Evolutionary conservation across 2,329 filamentous ascomycete genomes (phyloP), one percentile per base, ranked within the genome.

Genomic region (Epichloe brachyelytri): DNA sequence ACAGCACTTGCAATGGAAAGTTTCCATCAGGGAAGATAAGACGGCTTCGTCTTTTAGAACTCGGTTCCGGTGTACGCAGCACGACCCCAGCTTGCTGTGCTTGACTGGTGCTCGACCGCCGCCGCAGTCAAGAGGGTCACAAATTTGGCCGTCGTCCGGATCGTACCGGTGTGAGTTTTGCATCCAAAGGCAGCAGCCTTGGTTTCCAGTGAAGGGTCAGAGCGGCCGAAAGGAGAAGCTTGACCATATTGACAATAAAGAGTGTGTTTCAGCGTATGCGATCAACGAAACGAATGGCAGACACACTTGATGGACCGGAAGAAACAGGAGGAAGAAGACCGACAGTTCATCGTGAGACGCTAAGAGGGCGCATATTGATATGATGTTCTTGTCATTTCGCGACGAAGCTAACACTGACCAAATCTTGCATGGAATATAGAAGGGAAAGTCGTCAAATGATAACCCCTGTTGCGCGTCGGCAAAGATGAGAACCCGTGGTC

Each of bases 21-120:
- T 11, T 15, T 45, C 43, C 43, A 45, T 17, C 22, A 34, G 14
- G 10, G 43, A n/a, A 45, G 43, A 45, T 22, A 41, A 17, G 17
- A 41, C 3, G 39, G 17, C 39, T 41, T n/a, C 6, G 30, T 37
- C 12, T 33, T 45, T 22, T 22, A 30, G 17, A 26, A 4, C 20
- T 59, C 65, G 2, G 69, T 71, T 46, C 71, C 71, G 1, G 57
- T 58, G 62, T 74, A 75, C 4, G 55, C 58, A 4, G 66, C 59
- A 57, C 75, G 79, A 12, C 74, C 75, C 26, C 7, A 75, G 76
- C 33, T 75, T 69, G 44, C 65, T 67, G 36, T 67, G 70, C 62
- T 73, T 77, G 33, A 71, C 69, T 0, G 75, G 75, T 20, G 74
- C 75, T 45, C 71, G 68, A 14, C 75, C 76, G 45, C 76, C 76